Conservation (phyloP, 108 stramenopile species). For the Conticribra weissflogii region DNA sequence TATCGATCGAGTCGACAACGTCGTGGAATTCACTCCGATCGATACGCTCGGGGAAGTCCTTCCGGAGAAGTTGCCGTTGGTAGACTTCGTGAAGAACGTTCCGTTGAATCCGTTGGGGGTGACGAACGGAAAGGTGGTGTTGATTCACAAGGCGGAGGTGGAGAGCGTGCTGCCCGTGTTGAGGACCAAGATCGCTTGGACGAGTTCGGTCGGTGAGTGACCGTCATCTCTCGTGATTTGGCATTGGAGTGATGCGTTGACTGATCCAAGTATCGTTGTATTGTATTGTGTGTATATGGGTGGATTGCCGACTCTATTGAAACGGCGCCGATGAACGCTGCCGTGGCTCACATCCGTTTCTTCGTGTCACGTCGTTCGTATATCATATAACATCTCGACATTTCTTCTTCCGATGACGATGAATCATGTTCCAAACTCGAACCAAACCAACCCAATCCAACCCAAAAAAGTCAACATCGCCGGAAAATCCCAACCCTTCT, state of each 20-base stretch:
- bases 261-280: not conserved
- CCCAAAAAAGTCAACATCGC: slow-evolving; percentile 66
- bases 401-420: no score
- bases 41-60: slow-evolving; percentile 43
- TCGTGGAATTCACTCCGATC: slow-evolving; percentile 66
- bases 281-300: not conserved
- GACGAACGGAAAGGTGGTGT: slow-evolving; percentile 58
- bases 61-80: slow-evolving; percentile 27
- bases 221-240: no score
- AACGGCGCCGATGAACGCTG: no score
- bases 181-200: slow-evolving; percentile 59
- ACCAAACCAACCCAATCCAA: not conserved
- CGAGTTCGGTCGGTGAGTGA: slow-evolving; percentile 46
- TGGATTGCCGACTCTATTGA: no score
- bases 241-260: no score
- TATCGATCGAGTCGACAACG: slow-evolving; percentile 67
- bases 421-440: not conserved
- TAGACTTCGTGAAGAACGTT: slow-evolving; percentile 41
- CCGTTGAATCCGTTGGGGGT: slow-evolving; percentile 76
- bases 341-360: no score
- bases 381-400: no score
- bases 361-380: no score
- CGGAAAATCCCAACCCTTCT: slow-evolving; percentile 61
- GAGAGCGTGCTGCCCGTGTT: slow-evolving; percentile 52
- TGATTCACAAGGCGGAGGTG: slow-evolving; percentile 79